Base-by-base conservation (phyloP, 2,329 filamentous ascomycete species). In the Hirsutella thompsonii region DNA sequence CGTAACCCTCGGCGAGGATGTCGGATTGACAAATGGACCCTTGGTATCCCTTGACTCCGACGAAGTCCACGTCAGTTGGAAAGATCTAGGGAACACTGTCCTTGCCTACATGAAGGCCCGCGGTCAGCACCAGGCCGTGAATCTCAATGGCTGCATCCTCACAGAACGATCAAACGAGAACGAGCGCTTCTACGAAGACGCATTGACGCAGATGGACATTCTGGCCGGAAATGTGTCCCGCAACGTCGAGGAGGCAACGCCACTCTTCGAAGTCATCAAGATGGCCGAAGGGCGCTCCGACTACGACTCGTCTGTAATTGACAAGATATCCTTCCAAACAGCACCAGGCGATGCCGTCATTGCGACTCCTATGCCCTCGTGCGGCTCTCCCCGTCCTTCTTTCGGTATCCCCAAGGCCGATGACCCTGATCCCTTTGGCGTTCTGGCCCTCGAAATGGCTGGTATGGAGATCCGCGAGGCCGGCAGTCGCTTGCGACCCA, bases 381-480 rank as follows among this genome's bases (percentile, higher is more conserved):
- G 59, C 44, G 55, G 43, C 49, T 59, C 55, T 42, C 70, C 56
- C 37, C 64, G 50, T 47, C 61, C 69, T 23, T 64, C 66, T 2
- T 94, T 95, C 62, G 89, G 89, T 2, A 68, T 94, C 14, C 88
- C 87, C 1, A 79, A 81, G 47, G 63, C 68, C 3, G 78, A 88
- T 41, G 90, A 96, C 51, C 88, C 89, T 0, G 90, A 96, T 57
- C 90, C 90, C 0, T 96, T 85, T 55, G 90, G 90, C 20, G 83
- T 95, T 20, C 74, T 89, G 47, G 89, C 90, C 8, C 65, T 96
- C n/a, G 87, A 94, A 56, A 81, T 87, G 66, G 84, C 88, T 45
- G 90, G 90, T 2, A 67, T 95, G 42, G 85, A 90, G 51, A 92
- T 96, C 49, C 76, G 84, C 40, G 89, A 95, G 63, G 89, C 89